Evolutionary conservation across 805 yeast species (phyloP), one percentile per base, ranked within the genome.

Genomic region (Wickerhamomyces rabaulensis): DNA sequence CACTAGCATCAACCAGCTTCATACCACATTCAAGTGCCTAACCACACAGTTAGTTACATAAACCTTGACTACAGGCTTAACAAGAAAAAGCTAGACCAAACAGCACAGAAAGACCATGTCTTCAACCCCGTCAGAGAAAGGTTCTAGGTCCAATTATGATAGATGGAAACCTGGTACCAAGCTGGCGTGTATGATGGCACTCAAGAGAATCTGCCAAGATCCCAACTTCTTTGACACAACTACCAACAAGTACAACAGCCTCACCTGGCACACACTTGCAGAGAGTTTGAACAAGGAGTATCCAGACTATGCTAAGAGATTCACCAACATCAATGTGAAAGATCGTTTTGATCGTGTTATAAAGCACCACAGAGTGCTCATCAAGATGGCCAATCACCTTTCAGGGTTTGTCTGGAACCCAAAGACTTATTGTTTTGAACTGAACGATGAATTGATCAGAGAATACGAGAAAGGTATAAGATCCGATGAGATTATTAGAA

Each of bases 111-210:
- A 3, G 9, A 36, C 3, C 21, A 19, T 20, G 39, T 36, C 23
- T n/a, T 36, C 23, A 19, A 19, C 22, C 3, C 19, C 39, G 8
- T n/a, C 39, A 36, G 39, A 36, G 23, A 36, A 36, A 20, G 23
- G 39, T 36, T 17, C 46, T 12, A 43, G 43, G 41, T 52, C 62
- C 9, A 59, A 58, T 38, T 59, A 58, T 36, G 62, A 58, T 39
- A 40, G 63, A 23, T 59, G 63, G 63, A 59, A 56, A 47, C 60
- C 63, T 1, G 58, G 61, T 20, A 57, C 57, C 6, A 58, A 58
- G 39, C 39, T 58, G 16, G 63, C 63, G 0, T 57, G 63, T 43
- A 57, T 58, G 58, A 58, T 58, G 52, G 52, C 53, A 2, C 37
- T 58, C 27, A 56, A 51, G 23, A 21, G 51, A 23, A 48, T 55